Evolutionary conservation across 2,329 filamentous ascomycete genomes (phyloP).

Genomic region (Eurotiales sp.): DNA sequence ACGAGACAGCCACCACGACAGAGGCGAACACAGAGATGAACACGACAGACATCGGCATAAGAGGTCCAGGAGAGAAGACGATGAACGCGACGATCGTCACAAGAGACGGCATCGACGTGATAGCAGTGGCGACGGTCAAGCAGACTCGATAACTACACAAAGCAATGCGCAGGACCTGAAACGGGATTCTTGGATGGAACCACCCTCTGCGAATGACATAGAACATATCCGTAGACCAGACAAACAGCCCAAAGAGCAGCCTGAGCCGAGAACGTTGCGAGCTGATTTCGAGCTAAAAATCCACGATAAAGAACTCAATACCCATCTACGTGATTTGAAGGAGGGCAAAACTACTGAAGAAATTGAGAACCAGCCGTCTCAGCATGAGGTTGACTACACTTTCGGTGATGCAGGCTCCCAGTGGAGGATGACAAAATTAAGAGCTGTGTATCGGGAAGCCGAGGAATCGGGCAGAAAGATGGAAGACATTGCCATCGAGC

Average conservation of each 20-base stretch:
- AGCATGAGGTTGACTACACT: constrained; percentile 68
- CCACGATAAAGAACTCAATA: constrained; percentile 78
- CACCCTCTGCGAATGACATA: constrained; percentile 73
- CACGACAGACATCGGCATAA: constrained; percentile 11
- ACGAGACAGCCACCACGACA: constrained; percentile 31
- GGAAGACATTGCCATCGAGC: constrained; percentile 78
- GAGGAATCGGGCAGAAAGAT: constrained; percentile 68
- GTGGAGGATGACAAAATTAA: constrained; percentile 96
- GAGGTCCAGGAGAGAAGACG: constrained; percentile 16
- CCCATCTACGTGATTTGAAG: constrained; percentile 60
- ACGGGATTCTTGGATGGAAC: constrained; percentile 93
- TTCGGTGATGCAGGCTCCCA: constrained; percentile 87
- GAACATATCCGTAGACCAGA: constrained; percentile 68
- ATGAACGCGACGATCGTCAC: constrained; percentile 42
- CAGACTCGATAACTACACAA: constrained; percentile 23
- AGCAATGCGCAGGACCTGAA: constrained; percentile 40
- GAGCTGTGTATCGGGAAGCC: constrained; percentile 75
- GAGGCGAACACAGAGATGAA: constrained; percentile 31
- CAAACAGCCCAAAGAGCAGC: constrained; percentile 47
- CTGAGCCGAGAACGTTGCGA: constrained; percentile 39
- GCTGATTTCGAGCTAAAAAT: constrained; percentile 66
- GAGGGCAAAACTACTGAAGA: constrained; percentile 55
- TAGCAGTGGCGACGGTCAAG: constrained; percentile 40
- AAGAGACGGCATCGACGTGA: constrained; percentile 22
- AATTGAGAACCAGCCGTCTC: constrained; percentile 50